Percentiles rank a stretch among this genome's conserved stretches.
Evolutionary conservation across 257 asterid species (phyloP).

Genomic region (Solanum habrochaites): DNA sequence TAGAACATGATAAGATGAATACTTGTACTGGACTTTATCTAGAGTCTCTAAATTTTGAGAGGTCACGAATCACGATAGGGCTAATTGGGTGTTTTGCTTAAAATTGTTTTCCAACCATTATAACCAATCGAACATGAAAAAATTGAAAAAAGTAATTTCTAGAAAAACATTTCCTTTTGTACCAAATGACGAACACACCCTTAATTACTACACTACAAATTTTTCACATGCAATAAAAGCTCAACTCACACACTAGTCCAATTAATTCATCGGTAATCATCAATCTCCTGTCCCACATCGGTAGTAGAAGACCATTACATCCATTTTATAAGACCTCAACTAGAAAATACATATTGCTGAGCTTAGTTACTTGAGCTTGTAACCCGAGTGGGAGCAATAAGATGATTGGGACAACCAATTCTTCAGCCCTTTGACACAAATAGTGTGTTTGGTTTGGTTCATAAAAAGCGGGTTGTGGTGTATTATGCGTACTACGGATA

Average conservation of each 20-base stretch:
- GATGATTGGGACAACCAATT: background rate
- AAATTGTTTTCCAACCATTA: no score
- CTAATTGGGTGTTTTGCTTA: no score
- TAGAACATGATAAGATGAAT: no score
- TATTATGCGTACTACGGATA: no score
- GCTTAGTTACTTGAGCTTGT: background rate
- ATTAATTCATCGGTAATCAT: background rate
- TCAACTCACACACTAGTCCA: background rate
- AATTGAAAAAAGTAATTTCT: background rate
- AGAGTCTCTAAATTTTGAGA: no score
- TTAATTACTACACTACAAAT: background rate
- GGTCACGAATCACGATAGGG: no score
- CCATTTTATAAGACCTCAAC: background rate
- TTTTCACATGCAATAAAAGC: background rate
- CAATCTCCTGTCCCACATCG: background rate
- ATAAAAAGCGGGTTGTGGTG: no score
- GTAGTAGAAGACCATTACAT: background rate
- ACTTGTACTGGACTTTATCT: no score
- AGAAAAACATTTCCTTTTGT: no score
- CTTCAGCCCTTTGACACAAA: background rate
- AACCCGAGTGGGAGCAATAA: background rate
- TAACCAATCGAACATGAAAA: no score
- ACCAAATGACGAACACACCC: background rate
- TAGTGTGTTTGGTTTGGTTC: background rate
- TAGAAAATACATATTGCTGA: background rate